These are phyloP conservation scores for Gracilaria domingensis DNA, from an alignment of 23 red algal genomes.

Conservation along the genomic window DNA sequence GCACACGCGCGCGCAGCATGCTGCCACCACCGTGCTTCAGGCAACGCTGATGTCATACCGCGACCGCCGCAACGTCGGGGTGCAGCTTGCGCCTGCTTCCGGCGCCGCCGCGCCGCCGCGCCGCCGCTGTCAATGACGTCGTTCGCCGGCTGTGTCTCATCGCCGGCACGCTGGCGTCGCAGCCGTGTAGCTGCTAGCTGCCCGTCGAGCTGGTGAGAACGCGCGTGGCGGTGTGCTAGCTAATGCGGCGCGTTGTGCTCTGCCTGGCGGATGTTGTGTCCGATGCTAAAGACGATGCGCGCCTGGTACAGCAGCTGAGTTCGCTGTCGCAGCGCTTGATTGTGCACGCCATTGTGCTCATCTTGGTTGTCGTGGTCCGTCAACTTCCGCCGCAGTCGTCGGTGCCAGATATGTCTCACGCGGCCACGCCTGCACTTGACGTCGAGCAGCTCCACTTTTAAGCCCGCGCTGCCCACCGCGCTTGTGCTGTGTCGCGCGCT, in stretches of 20 bases:
- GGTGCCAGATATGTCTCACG: no score
- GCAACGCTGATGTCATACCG: neutral
- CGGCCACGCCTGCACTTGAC: no score
- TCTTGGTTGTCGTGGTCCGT: neutral
- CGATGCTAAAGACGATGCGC: neutral
- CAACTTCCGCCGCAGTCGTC: neutral
- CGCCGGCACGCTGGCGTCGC: neutral
- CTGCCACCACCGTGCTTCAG: slow-evolving; percentile 40
- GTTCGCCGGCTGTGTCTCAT: neutral
- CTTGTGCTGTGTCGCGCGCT: neutral
- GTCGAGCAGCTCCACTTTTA: neutral
- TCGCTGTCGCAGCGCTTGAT: neutral
- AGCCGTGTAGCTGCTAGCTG: no score
- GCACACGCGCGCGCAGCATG: slow-evolving; percentile 10
- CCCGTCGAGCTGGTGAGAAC: no score
- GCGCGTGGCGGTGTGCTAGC: no score
- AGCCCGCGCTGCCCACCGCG: neutral
- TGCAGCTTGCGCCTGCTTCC: neutral
- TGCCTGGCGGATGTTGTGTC: neutral
- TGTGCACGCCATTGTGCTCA: slow-evolving; percentile 27
- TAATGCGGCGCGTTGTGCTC: neutral
- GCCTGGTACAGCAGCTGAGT: neutral
- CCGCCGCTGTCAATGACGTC: no score
- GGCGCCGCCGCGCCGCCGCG: neutral
- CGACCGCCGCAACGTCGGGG: no score